A percentile compares a stretch with the other conserved stretches of the same genome.
Evolutionary conservation across 345 rosid species (phyloP).

Genomic region (Populus davidiana): DNA sequence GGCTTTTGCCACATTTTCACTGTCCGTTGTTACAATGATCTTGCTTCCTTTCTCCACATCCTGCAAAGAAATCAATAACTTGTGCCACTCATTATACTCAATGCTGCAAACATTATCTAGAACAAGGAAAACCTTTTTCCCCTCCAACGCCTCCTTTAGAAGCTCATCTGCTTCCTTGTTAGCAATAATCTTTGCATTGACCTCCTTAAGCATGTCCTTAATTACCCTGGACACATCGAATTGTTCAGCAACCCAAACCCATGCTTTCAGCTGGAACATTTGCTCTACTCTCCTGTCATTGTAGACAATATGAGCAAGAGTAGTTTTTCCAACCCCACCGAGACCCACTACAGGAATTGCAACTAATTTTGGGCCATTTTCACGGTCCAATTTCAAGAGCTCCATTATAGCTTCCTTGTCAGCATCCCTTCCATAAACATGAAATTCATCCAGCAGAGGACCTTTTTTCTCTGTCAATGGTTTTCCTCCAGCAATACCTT

Average conservation of each 20-base stretch:
- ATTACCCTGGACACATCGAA: constrained; percentile 1
- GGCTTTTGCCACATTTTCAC: background rate
- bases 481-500: constrained; percentile 4
- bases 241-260: constrained; percentile 15
- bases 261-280: constrained; percentile 3
- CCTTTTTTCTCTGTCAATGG: constrained; percentile 12
- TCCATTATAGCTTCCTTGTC: constrained; percentile 17
- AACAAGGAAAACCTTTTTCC: constrained; percentile 6
- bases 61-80: background rate
- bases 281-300: constrained; percentile 1
- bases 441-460: constrained; percentile 24
- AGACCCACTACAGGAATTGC: constrained; percentile 31
- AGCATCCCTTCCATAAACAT: constrained; percentile 26
- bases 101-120: constrained; percentile 9
- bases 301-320: constrained; percentile 14
- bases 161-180: background rate
- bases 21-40: background rate
- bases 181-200: background rate
- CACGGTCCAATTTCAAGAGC: background rate
- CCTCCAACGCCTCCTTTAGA: background rate
- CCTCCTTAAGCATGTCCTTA: constrained; percentile 2
- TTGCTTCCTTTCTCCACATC: constrained; percentile 1
- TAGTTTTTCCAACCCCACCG: constrained; percentile 15
- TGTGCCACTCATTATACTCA: background rate
- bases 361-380: background rate